These are phyloP conservation scores for Mediolabrus comicus DNA, from an alignment of 108 stramenopile species.

Conservation along the genomic window DNA sequence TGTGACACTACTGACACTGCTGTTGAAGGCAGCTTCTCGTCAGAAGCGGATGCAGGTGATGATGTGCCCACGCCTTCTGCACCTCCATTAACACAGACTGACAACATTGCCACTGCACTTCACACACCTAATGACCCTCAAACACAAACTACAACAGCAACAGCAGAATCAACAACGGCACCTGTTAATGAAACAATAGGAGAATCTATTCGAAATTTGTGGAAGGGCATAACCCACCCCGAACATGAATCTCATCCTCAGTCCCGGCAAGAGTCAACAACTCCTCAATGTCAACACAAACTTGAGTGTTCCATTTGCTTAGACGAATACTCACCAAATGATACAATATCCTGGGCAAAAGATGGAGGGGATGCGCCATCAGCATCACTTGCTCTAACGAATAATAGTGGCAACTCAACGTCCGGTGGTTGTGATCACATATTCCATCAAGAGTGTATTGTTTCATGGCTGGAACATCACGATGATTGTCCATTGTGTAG, in stretches of 20 bases:
- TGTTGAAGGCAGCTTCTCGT: background rate
- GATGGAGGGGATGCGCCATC: constrained; percentile 26
- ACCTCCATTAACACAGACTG: background rate
- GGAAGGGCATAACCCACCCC: background rate
- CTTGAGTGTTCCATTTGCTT: constrained; percentile 44
- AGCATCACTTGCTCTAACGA: background rate
- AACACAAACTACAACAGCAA: background rate
- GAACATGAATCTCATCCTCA: background rate
- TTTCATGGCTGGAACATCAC: constrained; percentile 35
- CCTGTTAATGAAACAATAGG: background rate
- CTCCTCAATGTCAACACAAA: background rate
- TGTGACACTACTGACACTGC: background rate
- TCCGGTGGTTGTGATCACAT: constrained; percentile 42
- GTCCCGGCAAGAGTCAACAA: background rate
- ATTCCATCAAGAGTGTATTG: constrained; percentile 40
- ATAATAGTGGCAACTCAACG: background rate
- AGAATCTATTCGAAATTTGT: constrained; percentile 3
- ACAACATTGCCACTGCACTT: background rate
- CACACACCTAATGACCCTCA: no score
- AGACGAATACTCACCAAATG: constrained; percentile 23
- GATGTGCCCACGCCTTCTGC: background rate
- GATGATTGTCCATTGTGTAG: constrained; percentile 49
- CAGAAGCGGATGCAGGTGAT: background rate
- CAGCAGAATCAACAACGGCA: background rate
- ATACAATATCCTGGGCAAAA: constrained; percentile 45